These are phyloP conservation scores for Neurospora sublineolata DNA, from an alignment of 495 filamentous ascomycete genomes.

Conservation along the genomic window DNA sequence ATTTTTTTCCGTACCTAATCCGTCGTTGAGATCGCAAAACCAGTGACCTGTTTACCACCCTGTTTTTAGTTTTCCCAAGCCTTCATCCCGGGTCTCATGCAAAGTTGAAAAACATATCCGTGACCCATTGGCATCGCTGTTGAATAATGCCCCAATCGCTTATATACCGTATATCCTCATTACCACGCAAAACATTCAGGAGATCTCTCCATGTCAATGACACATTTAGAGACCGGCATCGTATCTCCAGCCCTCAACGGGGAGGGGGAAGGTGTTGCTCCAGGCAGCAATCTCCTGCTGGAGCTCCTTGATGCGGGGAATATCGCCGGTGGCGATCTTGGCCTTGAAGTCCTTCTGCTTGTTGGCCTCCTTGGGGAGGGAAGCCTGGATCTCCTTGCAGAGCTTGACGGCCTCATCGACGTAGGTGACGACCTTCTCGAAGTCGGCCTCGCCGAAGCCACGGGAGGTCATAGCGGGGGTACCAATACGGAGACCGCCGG, in stretches of 20 bases:
- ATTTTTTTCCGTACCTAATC: conserved; percentile 9
- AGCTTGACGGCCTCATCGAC: conserved; percentile 75
- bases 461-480: conserved; percentile 94
- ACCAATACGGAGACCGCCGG: conserved; percentile 88
- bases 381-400: conserved; percentile 70
- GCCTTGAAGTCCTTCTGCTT: conserved; percentile 99
- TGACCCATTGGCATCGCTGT: conserved; percentile 8
- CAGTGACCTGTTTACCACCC: conserved; percentile 1
- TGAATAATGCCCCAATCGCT: background rate
- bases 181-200: background rate
- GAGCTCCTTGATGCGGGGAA: conserved; percentile 67
- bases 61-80: conserved; percentile 6
- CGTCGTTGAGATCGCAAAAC: conserved; percentile 19
- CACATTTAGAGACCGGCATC: conserved; percentile 35
- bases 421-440: conserved; percentile 79
- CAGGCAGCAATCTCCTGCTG: conserved; percentile 82
- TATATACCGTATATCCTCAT: conserved; percentile 1
- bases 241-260: conserved; percentile 55
- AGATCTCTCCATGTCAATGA: background rate
- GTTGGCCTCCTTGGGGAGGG: conserved; percentile 90
- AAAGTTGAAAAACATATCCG: conserved; percentile 14
- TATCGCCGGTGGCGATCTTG: conserved; percentile 67
- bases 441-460: conserved; percentile 88
- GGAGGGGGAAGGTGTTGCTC: conserved; percentile 87
- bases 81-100: conserved; percentile 3